These are phyloP conservation scores for Odontarrhena argentea DNA, from an alignment of 345 rosid species.

Conservation along the genomic window DNA sequence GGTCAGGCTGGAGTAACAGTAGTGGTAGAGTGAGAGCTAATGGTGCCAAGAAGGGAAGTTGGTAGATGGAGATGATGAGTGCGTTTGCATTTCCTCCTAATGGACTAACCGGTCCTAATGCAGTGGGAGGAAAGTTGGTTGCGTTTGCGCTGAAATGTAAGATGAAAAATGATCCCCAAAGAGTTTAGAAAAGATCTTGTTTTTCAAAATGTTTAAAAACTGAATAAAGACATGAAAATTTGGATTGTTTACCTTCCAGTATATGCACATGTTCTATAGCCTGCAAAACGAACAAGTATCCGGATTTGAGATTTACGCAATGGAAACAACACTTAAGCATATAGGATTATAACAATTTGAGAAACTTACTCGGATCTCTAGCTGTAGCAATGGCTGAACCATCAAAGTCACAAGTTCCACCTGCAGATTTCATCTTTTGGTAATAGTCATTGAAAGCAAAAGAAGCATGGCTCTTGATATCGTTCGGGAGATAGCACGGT, in stretches of 20 bases:
- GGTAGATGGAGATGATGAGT: conserved; percentile 37
- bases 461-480: conserved; percentile 71
- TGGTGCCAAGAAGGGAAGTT: conserved; percentile 39
- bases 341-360: background rate
- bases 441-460: conserved; percentile 90
- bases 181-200: background rate
- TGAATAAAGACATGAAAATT: background rate
- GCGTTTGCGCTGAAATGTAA: conserved; percentile 50
- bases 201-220: conserved; percentile 10
- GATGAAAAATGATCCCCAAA: background rate
- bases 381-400: conserved; percentile 71
- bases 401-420: conserved; percentile 88
- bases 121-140: conserved; percentile 47
- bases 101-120: conserved; percentile 70
- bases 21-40: conserved; percentile 41
- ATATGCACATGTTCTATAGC: conserved; percentile 68
- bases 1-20: conserved; percentile 30
- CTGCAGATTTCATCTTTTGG: conserved; percentile 70
- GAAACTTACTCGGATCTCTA: conserved; percentile 76
- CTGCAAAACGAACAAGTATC: conserved; percentile 48
- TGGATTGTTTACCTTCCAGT: conserved; percentile 69
- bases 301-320: conserved; percentile 1
- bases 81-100: conserved; percentile 46
- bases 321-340: background rate
- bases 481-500: conserved; percentile 68